Evolutionary conservation across 768 basidiomycete species (phyloP), one percentile per base, ranked within the genome.

Genomic region (Termitomyces sp.): DNA sequence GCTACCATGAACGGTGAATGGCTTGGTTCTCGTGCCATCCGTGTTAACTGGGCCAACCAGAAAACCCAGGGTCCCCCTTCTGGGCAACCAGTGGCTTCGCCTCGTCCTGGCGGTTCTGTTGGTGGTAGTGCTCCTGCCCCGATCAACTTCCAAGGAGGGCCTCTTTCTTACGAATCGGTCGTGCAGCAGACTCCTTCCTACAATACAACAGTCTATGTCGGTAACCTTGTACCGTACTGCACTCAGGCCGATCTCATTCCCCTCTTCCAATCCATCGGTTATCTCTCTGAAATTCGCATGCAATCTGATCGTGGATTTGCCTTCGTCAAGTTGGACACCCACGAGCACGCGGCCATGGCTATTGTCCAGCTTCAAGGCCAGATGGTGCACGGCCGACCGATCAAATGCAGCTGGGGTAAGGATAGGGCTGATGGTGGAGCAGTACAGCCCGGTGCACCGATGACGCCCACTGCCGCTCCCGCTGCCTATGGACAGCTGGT

Each of bases 21-120:
- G 94, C 84, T 99, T 40, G 97, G 97, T 53, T 94, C 94, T 35
- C 88, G 97, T 63, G 97, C 97, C 63, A 99, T 99, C 70, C 90
- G 97, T 67, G 96, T 98, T 75, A 99, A 99, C 79, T 99, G 96
- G 96, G 97, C 97, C 57, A 98, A 98, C 79, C 96, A 98, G 78
- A 98, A 98, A 81, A 98, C 96, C 18, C 94, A 96, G 75, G 92
- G 87, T 59, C 78, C 75, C 32, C 77, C 73, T 54, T 57, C 67
- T 13, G 65, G 67, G 18, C 60, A 61, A 49, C 67, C 71, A 20
- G 65, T 69, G 39, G 65, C 73, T 51, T 73, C 80, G 45, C 73
- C 84, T 54, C 80, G 78, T 67, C 78, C 80, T 57, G 68, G 72
- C 32, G 79, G 75, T 59, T 74, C 68, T n/a, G 82, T 87, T 57